Base-by-base conservation (phyloP, 805 yeast genomes). In the Cyberlindnera petersonii region DNA sequence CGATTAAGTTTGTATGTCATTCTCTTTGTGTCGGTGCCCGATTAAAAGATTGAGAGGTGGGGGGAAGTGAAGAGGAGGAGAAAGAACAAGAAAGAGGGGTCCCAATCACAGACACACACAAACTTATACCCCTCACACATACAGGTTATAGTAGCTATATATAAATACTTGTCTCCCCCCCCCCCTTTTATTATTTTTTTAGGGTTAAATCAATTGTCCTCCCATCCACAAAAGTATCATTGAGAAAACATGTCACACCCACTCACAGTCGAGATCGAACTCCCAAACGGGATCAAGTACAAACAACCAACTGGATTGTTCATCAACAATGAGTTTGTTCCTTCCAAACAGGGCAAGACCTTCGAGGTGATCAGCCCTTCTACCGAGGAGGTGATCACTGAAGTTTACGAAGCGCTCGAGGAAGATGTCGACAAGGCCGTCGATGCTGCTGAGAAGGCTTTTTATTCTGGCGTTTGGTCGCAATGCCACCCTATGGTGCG, bases 351-450 rank as follows among this genome's bases (percentile, higher is more conserved):
- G 43, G 74, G 71, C 46, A 72, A 77, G 58, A 75, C 86, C 20
- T 78, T 81, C 50, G 75, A 70, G 48, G 84, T 79, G 24, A 59
- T 76, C 33, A 72, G 78, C 52, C 87, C 87, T 26, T 72, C 85
- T 27, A 79, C 84, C 17, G 89, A 82, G 63, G 86, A 82, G 53
- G 74, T 73, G 43, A 73, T 83, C 46, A 69, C 80, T 46, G 76
- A 75, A 40, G 76, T 83, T 34, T 79, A 83, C 59, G 89, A 81
- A 58, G 95, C 89, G 33, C 70, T 75, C 42, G 81, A 68, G 37
- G 91, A 74, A 37, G 96, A 88, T 61, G 82, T 88, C 26, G 89
- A 88, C 49, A 51, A 64, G 43, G 89, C 94, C 14, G 95, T 89
- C 22, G 74, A 76, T 15, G 91, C 93, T 26, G 96, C 97, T 31